Conservation (phyloP, 139 green algal species). For the Deuterostichococcus epilithicus region DNA sequence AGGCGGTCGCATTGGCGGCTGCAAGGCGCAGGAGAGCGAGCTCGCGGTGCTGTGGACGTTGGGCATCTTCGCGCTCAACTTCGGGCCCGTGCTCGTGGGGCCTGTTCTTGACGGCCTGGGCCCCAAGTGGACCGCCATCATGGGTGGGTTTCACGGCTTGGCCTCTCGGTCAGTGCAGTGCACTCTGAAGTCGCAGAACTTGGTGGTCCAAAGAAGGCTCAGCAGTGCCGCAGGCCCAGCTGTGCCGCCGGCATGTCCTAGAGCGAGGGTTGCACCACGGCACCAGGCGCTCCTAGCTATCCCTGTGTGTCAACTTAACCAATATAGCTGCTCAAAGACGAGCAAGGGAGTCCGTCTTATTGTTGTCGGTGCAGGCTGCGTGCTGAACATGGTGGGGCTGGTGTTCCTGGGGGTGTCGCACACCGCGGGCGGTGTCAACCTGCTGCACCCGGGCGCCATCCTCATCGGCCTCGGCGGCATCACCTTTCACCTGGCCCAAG, state of each 20-base stretch:
- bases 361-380: constrained; percentile 33
- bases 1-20: neutral
- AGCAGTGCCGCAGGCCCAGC: no score
- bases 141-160: constrained; percentile 19
- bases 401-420: constrained; percentile 45
- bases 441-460: constrained; percentile 32
- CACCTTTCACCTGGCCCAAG: constrained; percentile 47
- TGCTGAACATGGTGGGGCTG: constrained; percentile 51
- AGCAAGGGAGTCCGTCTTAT: no score
- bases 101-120: constrained; percentile 51
- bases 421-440: constrained; percentile 7
- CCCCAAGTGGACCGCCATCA: constrained; percentile 47
- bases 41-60: constrained; percentile 56
- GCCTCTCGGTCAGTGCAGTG: neutral
- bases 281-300: no score
- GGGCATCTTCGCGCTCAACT: constrained; percentile 60
- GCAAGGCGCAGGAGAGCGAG: constrained; percentile 42
- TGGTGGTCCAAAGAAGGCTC: no score
- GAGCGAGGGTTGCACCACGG: no score
- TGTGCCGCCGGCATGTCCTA: no score
- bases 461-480: constrained; percentile 57
- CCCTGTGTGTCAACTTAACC: no score
- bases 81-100: constrained; percentile 51
- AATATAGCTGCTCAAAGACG: no score
- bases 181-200: no score